Conservation (phyloP, 495 filamentous ascomycete species). For the Filosporella fistucella region DNA sequence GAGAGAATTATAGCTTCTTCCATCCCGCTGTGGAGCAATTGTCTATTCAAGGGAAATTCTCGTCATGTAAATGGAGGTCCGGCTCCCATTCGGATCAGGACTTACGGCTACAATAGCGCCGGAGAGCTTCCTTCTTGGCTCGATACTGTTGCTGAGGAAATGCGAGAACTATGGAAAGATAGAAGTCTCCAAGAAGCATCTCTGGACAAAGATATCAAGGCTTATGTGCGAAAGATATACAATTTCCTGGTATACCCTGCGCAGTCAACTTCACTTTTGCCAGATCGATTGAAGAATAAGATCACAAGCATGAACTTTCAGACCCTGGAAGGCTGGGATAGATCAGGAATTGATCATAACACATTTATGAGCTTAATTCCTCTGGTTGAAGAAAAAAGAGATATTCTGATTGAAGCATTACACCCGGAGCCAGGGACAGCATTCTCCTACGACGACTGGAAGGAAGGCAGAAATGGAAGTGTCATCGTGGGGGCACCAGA, state of each 20-base stretch:
- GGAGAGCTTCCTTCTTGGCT: not conserved
- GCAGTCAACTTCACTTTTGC: not conserved
- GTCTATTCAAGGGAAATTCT: slow-evolving; percentile 24
- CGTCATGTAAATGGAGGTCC: too few relatives aligned
- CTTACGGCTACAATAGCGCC: not conserved
- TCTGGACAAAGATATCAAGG: not conserved
- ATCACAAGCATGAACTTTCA: too few relatives aligned
- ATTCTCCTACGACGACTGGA: not conserved
- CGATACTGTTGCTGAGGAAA: not conserved
- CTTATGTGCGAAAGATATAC: not conserved
- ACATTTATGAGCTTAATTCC: too few relatives aligned
- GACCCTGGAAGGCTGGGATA: not conserved
- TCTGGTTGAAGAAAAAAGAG: not conserved
- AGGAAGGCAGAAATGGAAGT: not conserved
- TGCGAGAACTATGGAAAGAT: not conserved
- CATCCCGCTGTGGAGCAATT: slow-evolving; percentile 32
- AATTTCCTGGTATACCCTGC: not conserved
- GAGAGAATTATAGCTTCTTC: slow-evolving; percentile 36
- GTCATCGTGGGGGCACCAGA: not conserved
- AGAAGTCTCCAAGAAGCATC: not conserved
- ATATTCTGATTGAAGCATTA: not conserved
- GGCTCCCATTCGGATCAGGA: not conserved
- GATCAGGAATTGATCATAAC: too few relatives aligned
- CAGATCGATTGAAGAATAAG: too few relatives aligned
- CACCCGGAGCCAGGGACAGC: not conserved